Base-by-base conservation (phyloP, 2,329 filamentous ascomycete species). In the Colletotrichum lentis region DNA sequence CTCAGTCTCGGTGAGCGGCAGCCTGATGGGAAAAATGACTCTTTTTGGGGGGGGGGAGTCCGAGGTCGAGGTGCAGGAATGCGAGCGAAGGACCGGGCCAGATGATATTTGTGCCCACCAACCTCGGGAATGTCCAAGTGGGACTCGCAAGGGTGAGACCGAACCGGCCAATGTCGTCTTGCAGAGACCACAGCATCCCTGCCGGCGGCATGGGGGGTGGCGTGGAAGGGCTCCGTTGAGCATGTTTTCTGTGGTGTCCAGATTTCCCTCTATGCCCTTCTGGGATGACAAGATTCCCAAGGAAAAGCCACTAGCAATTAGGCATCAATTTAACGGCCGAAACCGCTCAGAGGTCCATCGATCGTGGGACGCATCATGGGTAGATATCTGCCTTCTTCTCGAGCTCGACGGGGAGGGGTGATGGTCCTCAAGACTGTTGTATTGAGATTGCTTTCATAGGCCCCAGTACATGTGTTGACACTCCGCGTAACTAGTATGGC, bases 101-200 rank as follows among this genome's bases (percentile, higher is more conserved):
- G 57, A 43, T 60, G 31, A 50, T 52, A 60, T 60, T 22, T 52
- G 57, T 52, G 57, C 35, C 57, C 57, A 60, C 57, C 35, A 41
- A 50, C 46, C 46, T 52, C 57, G 10, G 10, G 56, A 27, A 14
- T 1, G 52, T 22, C 46, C 46, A 16, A 11, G 57, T 50, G 44
- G 46, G 18, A 52, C 35, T 20, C 5, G 16, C 46, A 24, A 22
- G 57, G 57, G 57, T 50, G 46, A 60, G 46, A 50, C 44, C 57
- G 57, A 60, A 31, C 46, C 31, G 35, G 12, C 57, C 57, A 60
- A 60, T 60, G 57, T 39, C n/a, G 20, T 20, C 35, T 6, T 52
- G 44, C 22, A n/a, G 6, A 8, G 46, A 5, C 4, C 35, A 22
- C 18, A 39, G 22, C 31, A 52, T 3, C 57, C 57, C 46, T 60